phyloP scores from a whole-genome alignment of 176 grass and related monocot species.

The Puya raimondii region DNA sequence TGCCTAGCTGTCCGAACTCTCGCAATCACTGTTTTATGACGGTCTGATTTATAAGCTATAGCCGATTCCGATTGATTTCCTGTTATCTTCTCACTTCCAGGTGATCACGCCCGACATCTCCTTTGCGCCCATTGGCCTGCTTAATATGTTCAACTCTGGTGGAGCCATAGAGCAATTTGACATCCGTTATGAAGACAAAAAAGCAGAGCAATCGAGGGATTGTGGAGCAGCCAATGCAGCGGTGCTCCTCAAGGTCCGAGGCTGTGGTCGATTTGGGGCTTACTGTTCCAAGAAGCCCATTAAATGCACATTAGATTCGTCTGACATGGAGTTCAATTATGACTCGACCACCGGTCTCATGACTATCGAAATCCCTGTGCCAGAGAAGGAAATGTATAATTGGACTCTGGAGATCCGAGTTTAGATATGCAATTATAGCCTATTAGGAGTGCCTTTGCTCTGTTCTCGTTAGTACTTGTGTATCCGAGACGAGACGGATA shows the following conservation, averaged over 20 bases:
- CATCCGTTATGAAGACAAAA: not conserved
- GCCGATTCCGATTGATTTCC: not conserved
- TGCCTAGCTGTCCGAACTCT: not conserved
- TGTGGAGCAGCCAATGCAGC: not conserved
- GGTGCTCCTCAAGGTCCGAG: slow-evolving; percentile 27
- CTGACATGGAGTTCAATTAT: slow-evolving; percentile 29
- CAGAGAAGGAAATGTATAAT: slow-evolving; percentile 53
- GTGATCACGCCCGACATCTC: slow-evolving; percentile 3
- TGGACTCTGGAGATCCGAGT: slow-evolving; percentile 49
- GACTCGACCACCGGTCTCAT: slow-evolving; percentile 31
- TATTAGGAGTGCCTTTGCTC: too few species aligned
- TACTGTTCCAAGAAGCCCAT: slow-evolving; percentile 30
- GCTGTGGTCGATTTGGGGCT: slow-evolving; percentile 34
- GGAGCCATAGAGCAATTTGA: slow-evolving; percentile 26
- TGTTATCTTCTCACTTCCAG: slow-evolving; percentile 7
- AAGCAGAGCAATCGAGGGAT: not conserved
- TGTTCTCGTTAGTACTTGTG: too few species aligned
- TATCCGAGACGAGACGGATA: too few species aligned
- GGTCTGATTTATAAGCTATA: not conserved
- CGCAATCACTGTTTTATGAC: not conserved
- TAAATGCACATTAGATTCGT: slow-evolving; percentile 23
- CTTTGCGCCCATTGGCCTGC: slow-evolving; percentile 35
- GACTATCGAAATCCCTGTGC: slow-evolving; percentile 39
- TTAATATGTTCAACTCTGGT: slow-evolving; percentile 57
- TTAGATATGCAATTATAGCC: not conserved